phyloP scores from a whole-genome alignment of 2,329 filamentous ascomycete species.

The Ramichloridium luteum region DNA sequence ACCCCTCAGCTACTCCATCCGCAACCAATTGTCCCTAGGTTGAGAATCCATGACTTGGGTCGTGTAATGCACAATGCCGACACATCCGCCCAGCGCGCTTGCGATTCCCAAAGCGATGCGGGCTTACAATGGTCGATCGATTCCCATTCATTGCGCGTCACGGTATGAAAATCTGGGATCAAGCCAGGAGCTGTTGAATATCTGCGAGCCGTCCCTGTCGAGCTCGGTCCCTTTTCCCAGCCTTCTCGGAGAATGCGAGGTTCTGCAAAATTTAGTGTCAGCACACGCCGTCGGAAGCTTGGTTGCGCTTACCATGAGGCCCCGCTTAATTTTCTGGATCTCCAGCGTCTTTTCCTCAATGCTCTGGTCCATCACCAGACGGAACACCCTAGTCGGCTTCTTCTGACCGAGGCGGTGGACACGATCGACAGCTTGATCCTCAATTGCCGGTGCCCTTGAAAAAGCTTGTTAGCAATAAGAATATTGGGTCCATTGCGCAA shows the following conservation, averaged over 20 bases:
- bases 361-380: conserved; percentile 66
- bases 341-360: conserved; percentile 72
- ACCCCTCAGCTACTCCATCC: no score
- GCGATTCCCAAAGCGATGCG: no score
- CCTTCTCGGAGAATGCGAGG: conserved; percentile 67
- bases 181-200: conserved; percentile 29
- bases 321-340: conserved; percentile 68
- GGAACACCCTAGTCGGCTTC: conserved; percentile 64
- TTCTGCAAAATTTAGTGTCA: conserved; percentile 23
- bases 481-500: no score
- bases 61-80: no score
- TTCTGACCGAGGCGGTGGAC: conserved; percentile 79
- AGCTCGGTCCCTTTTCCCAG: conserved; percentile 39
- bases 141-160: no score
- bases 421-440: conserved; percentile 81
- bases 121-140: no score
- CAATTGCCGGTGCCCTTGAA: conserved; percentile 61
- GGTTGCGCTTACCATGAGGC: not conserved
- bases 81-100: no score
- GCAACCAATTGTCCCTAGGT: no score
- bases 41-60: no score
- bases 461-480: no score
- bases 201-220: conserved; percentile 37
- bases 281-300: conserved; percentile 35
- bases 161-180: no score